Percentiles rank a stretch among this genome's conserved stretches.
These are phyloP conservation scores for Barbarea vulgaris DNA, from an alignment of 345 rosid species.

Conservation along the genomic window DNA sequence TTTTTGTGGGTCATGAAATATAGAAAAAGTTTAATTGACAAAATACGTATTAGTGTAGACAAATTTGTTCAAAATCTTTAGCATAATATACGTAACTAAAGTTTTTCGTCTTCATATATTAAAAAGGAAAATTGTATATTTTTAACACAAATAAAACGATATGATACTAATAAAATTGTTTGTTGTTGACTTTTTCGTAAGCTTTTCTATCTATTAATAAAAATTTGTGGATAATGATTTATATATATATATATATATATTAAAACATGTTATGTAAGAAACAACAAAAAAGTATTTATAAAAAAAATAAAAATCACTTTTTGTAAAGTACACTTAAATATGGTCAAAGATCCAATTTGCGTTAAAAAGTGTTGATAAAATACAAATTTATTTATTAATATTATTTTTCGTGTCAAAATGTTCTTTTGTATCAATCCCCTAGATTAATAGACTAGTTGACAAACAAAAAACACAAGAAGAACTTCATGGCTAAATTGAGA, in stretches of 20 bases:
- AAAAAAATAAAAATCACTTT: no score
- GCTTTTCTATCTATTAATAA: neutral
- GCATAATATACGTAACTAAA: no score
- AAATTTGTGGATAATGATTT: neutral
- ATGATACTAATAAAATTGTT: neutral
- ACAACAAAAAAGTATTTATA: neutral
- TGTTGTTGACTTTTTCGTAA: neutral
- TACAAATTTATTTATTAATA: neutral
- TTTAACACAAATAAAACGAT: neutral
- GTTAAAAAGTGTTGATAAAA: neutral
- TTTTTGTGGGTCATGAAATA: neutral
- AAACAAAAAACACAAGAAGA: neutral
- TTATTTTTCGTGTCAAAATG: neutral
- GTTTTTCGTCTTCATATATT: no score
- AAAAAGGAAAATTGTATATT: no score
- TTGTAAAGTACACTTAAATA: no score
- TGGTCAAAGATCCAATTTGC: neutral
- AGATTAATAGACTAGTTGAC: no score
- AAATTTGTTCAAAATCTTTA: no score
- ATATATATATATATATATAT: neutral
- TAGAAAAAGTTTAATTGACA: neutral
- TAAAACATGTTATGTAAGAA: neutral
- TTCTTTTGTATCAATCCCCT: no score
- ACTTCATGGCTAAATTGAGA: neutral
- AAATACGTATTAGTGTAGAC: neutral